Percentiles rank a stretch among this genome's conserved stretches.
Conservation (phyloP, 768 basidiomycete genomes). For the Neoboletus brunneissimus region DNA sequence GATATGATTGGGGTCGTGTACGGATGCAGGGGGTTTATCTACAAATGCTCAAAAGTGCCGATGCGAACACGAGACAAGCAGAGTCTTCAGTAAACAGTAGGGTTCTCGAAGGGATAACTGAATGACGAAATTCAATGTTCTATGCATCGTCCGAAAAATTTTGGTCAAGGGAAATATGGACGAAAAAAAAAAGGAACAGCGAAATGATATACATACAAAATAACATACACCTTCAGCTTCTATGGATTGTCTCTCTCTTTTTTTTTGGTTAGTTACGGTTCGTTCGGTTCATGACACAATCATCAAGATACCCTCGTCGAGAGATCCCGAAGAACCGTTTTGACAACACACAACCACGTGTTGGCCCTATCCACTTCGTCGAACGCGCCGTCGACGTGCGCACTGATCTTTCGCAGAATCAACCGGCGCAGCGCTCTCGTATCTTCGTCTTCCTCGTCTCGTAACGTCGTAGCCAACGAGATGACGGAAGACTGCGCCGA, state of each 20-base stretch:
- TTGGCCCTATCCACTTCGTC: constrained; percentile 62
- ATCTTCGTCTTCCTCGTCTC: constrained; percentile 63
- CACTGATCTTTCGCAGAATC: constrained; percentile 64
- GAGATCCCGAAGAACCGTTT: constrained; percentile 58
- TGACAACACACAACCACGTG: constrained; percentile 62
- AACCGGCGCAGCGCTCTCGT: constrained; percentile 58
- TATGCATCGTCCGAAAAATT: neutral
- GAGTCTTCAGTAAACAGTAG: neutral
- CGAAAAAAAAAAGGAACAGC: neutral
- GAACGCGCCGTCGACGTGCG: constrained; percentile 50
- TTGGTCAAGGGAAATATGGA: constrained; percentile 2
- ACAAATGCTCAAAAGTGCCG: constrained; percentile 16
- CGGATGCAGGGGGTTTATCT: constrained; percentile 14
- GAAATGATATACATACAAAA: constrained; percentile 33
- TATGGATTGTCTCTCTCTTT: neutral
- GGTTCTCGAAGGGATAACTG: neutral
- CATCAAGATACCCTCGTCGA: constrained; percentile 26
- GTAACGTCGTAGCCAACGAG: constrained; percentile 50
- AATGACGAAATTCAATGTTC: constrained; percentile 9
- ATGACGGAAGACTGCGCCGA: constrained; percentile 36
- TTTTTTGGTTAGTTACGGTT: neutral
- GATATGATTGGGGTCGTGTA: constrained; percentile 10
- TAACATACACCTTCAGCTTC: constrained; percentile 26
- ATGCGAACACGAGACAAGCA: neutral
- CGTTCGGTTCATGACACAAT: constrained; percentile 11